These are phyloP conservation scores for Medicago lupulina DNA, from an alignment of 306 rosid species.

Conservation along the genomic window DNA sequence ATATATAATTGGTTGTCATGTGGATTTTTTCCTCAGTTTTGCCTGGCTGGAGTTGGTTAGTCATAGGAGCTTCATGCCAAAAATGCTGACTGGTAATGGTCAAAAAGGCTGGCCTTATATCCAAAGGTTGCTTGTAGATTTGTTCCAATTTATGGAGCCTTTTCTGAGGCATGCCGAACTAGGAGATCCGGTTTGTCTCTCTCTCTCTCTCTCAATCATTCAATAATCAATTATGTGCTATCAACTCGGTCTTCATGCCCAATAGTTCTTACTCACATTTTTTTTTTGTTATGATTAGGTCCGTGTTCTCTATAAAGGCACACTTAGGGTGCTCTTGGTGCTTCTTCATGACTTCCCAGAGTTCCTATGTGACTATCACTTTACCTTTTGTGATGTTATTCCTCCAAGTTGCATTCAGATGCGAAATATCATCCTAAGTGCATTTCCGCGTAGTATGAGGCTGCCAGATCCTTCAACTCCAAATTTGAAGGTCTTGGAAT, in stretches of 20 bases:
- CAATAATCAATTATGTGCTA: constrained; percentile 23
- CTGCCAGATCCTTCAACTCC: constrained; percentile 97
- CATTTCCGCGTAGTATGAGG: constrained; percentile 98
- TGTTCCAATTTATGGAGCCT: constrained; percentile 98
- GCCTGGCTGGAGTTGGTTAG: constrained; percentile 99
- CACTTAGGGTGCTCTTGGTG: constrained; percentile 93
- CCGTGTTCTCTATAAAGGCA: constrained; percentile 88
- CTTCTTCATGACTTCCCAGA: constrained; percentile 97
- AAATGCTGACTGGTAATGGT: constrained; percentile 88
- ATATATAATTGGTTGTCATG: background rate
- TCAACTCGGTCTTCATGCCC: background rate
- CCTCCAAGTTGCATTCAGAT: constrained; percentile 99
- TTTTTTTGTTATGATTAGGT: constrained; percentile 54
- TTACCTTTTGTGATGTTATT: constrained; percentile 93
- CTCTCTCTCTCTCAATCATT: background rate
- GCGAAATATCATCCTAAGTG: constrained; percentile 97
- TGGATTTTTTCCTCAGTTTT: constrained; percentile 67
- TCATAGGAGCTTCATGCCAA: constrained; percentile 95
- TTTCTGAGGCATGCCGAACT: constrained; percentile 96
- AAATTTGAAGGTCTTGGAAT: constrained; percentile 72
- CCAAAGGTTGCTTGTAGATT: constrained; percentile 87
- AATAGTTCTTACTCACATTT: background rate
- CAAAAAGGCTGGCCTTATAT: constrained; percentile 93
- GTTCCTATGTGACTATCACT: constrained; percentile 95
- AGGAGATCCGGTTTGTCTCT: constrained; percentile 72